Conservation (phyloP, 768 basidiomycete species). For the Galerina sulciceps region DNA sequence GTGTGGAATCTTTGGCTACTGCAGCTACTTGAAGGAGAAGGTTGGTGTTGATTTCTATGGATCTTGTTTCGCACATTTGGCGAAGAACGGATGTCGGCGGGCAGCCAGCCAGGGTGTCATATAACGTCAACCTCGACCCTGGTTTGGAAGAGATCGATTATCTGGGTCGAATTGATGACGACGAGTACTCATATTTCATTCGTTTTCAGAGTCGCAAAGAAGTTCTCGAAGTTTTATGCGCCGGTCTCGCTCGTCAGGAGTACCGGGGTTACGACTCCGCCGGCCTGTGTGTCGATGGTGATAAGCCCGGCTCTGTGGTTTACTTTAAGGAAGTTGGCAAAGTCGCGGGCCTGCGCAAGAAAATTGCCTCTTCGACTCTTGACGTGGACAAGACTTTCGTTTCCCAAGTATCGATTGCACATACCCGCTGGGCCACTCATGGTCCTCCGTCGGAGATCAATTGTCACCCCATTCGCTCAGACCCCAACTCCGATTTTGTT, state of each 20-base stretch:
- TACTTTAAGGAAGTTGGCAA: slow-evolving; percentile 99
- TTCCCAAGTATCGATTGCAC: slow-evolving; percentile 94
- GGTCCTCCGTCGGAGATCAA: slow-evolving; percentile 87
- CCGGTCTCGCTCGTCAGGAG: slow-evolving; percentile 92
- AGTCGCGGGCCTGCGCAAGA: slow-evolving; percentile 89
- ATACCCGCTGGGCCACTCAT: slow-evolving; percentile 99
- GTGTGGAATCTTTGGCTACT: slow-evolving; percentile 98
- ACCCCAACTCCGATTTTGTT: slow-evolving; percentile 80
- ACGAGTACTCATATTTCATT: slow-evolving; percentile 18
- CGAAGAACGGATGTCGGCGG: too few species aligned
- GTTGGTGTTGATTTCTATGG: slow-evolving; percentile 44
- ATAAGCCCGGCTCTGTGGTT: slow-evolving; percentile 72
- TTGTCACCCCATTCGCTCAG: slow-evolving; percentile 94
- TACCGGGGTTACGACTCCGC: slow-evolving; percentile 99
- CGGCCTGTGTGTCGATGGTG: slow-evolving; percentile 89
- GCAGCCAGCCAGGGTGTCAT: neutral
- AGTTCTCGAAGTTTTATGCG: slow-evolving; percentile 87
- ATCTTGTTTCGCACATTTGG: neutral
- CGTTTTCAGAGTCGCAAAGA: slow-evolving; percentile 78
- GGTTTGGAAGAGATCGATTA: slow-evolving; percentile 18
- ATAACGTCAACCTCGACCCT: slow-evolving; percentile 4
- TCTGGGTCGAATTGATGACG: slow-evolving; percentile 12
- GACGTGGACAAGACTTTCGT: slow-evolving; percentile 79
- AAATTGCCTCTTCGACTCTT: slow-evolving; percentile 72
- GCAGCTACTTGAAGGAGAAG: slow-evolving; percentile 94